A percentile compares a stretch with the other conserved stretches of the same genome.
Evolutionary conservation across 1,284 basidiomycete genomes (phyloP).

Genomic region (Laetiporus sulphureus): DNA sequence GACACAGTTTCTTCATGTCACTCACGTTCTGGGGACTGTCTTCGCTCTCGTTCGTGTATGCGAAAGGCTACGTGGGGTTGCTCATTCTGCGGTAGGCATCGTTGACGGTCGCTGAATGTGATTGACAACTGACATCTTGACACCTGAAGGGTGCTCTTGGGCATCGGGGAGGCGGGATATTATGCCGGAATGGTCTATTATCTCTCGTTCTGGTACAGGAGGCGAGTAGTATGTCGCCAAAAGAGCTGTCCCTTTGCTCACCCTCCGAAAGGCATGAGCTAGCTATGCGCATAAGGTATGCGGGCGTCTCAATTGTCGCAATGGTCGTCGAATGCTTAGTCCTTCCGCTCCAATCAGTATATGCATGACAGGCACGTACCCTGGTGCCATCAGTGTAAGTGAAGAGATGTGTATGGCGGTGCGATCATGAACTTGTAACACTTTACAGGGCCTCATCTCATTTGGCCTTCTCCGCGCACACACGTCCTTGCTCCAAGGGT

Average conservation of each 20-base stretch:
- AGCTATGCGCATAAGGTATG: conserved; percentile 44
- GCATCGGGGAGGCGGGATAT: conserved; percentile 45
- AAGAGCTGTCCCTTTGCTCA: background rate
- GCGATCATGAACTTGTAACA: background rate
- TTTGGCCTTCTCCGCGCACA: conserved; percentile 46
- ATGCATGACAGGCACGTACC: conserved; percentile 47
- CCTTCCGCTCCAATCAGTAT: conserved; percentile 32
- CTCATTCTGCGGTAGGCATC: conserved; percentile 36
- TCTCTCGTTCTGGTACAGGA: conserved; percentile 43
- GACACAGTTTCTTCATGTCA: conserved; percentile 45
- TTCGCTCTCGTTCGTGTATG: conserved; percentile 46
- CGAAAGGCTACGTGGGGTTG: conserved; percentile 43
- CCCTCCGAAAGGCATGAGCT: conserved; percentile 35
- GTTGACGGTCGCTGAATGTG: background rate
- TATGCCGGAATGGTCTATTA: conserved; percentile 55
- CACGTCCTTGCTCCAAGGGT: conserved; percentile 39
- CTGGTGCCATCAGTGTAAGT: conserved; percentile 46
- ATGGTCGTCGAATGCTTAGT: background rate
- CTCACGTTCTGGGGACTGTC: conserved; percentile 46
- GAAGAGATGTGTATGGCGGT: background rate
- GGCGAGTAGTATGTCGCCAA: conserved; percentile 3
- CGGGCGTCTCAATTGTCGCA: background rate
- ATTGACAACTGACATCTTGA: background rate
- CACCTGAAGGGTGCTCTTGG: conserved; percentile 30
- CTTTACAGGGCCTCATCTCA: conserved; percentile 39